A percentile compares a stretch with the other conserved stretches of the same genome.
phyloP scores from a whole-genome alignment of 768 basidiomycete species.

The Suillus subaureus region DNA sequence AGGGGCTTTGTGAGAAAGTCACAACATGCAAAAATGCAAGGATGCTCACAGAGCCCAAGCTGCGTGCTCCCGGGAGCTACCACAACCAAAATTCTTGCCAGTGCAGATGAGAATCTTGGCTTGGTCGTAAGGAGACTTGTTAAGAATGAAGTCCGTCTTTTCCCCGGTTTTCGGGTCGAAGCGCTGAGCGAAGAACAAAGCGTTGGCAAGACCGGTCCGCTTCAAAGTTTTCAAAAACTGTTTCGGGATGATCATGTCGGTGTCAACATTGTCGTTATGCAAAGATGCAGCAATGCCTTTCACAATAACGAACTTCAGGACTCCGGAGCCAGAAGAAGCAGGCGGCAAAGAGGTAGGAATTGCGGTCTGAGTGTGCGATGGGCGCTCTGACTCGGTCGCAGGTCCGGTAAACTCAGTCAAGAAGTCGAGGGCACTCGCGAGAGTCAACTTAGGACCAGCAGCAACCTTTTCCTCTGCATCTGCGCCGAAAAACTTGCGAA shows the following conservation, averaged over 20 bases:
- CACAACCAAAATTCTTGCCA: constrained; percentile 90
- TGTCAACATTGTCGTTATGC: constrained; percentile 85
- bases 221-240: constrained; percentile 93
- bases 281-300: constrained; percentile 81
- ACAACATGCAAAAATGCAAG: constrained; percentile 3
- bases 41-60: constrained; percentile 78
- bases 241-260: constrained; percentile 93
- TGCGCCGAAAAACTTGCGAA: constrained; percentile 69
- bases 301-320: constrained; percentile 66
- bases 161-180: constrained; percentile 77
- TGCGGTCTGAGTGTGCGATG: constrained; percentile 34
- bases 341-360: constrained; percentile 38
- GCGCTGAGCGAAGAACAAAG: constrained; percentile 81
- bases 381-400: constrained; percentile 50
- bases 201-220: constrained; percentile 82
- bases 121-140: constrained; percentile 74
- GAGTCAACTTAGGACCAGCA: constrained; percentile 62
- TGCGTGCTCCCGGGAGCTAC: constrained; percentile 89
- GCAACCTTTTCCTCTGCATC: constrained; percentile 44
- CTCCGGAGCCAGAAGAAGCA: constrained; percentile 46
- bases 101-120: constrained; percentile 82
- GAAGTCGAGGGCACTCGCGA: constrained; percentile 72
- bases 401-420: constrained; percentile 68
- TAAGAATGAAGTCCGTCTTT: constrained; percentile 84
- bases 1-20: not conserved